Evolutionary conservation across 371 early-diverging fungal genomes (phyloP).

Genomic region (Actinomucor elegans): DNA sequence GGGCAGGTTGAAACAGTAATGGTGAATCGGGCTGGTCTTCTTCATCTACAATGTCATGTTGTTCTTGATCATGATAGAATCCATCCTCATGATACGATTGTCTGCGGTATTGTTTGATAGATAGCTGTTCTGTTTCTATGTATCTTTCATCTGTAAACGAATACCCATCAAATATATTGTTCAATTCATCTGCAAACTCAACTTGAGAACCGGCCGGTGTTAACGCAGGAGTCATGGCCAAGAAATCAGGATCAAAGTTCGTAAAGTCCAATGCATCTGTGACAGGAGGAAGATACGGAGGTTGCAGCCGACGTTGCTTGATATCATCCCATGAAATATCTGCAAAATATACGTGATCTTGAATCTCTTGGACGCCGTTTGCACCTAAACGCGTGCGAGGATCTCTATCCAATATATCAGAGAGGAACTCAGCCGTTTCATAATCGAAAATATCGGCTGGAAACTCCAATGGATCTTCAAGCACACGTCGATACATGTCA

Average conservation of each 20-base stretch:
- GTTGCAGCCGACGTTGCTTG: conserved; percentile 49
- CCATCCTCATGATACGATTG: conserved; percentile 10
- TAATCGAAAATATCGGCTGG: conserved; percentile 60
- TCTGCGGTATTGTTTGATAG: neutral
- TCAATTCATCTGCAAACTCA: conserved; percentile 48
- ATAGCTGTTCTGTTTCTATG: conserved; percentile 9
- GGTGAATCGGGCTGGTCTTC: conserved; percentile 8
- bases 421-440: conserved; percentile 57
- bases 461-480: conserved; percentile 76
- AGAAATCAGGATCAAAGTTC: conserved; percentile 60
- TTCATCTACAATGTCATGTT: conserved; percentile 11
- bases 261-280: conserved; percentile 57
- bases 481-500: conserved; percentile 79
- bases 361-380: conserved; percentile 59
- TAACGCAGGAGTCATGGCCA: conserved; percentile 53
- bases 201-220: conserved; percentile 42
- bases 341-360: conserved; percentile 69
- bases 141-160: conserved; percentile 44
- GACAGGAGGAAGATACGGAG: conserved; percentile 57
- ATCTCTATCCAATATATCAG: conserved; percentile 66
- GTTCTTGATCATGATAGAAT: conserved; percentile 2
- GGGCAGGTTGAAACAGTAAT: conserved; percentile 16
- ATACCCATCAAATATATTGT: conserved; percentile 60
- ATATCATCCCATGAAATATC: conserved; percentile 73
- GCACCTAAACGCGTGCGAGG: conserved; percentile 68